Evolutionary conservation across 2,329 filamentous ascomycete genomes (phyloP), one percentile per base, ranked within the genome.

Genomic region (Aspergillus tanneri): DNA sequence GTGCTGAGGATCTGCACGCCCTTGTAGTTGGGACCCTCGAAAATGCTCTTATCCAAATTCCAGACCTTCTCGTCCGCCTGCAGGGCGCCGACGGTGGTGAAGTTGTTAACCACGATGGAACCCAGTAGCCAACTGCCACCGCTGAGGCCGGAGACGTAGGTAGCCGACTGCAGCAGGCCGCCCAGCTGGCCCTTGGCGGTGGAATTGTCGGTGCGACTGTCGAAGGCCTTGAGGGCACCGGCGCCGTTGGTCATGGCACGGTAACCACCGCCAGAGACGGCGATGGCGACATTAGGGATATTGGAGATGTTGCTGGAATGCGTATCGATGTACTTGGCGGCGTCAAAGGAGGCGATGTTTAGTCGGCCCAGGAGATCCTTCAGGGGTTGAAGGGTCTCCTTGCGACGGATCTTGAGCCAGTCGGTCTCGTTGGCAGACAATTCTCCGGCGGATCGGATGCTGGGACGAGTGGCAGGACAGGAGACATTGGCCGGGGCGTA

Each of bases 51-150:
- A 3, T 70, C 73, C 55, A 88, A 81, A 50, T 85, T 75, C 84
- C 84, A 88, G 1, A 86, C 73, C 3, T 62, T 50, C 3, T 61
- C 60, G 18, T 47, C 49, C 4, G 43, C 28, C 19, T 53, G 50
- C 27, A 57, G 27, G 3, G 38, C 41, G 1, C 39, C n/a, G 3
- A 90, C 80, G 0, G 84, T 82, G 6, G 83, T 86, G 66, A 89
- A 95, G 72, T 95, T 95, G 66, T 85, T 84, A 59, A 83, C 75
- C 51, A 82, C 91, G 8, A 95, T 74, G 46, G 86, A 89, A n/a
- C 88, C 88, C 4, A 95, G 80, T 14, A 95, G 76, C 90, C 90
- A 95, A 43, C 85, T 83, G 45, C 90, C 90, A 23, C 90, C 90
- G 6, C 88, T 92, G 3, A 95, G 76, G 7, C 88, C 90, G 2